A percentile compares a stretch with the other conserved stretches of the same genome.
phyloP scores from a whole-genome alignment of 306 rosid genomes.

The Vigna hirtella region DNA sequence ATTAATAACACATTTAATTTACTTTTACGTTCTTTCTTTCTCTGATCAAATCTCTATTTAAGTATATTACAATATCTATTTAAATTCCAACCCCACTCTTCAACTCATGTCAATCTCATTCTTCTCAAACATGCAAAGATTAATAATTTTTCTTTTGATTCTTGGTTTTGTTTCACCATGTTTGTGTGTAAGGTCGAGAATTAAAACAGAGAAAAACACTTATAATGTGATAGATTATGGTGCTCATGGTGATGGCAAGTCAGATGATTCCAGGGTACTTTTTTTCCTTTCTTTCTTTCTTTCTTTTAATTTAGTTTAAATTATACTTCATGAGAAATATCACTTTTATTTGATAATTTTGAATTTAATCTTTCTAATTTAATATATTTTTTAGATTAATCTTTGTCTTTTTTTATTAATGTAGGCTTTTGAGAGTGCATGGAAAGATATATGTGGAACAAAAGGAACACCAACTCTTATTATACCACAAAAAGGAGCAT shows the following conservation, averaged over 20 bases:
- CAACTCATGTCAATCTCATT: not conserved
- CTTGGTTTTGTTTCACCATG: constrained; percentile 34
- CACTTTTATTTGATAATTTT: not conserved
- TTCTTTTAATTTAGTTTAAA: no score
- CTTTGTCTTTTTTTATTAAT: not conserved
- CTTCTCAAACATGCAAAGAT: constrained; percentile 16
- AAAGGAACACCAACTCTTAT: constrained; percentile 31
- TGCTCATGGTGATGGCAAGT: constrained; percentile 39
- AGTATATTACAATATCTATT: no score
- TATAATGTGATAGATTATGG: constrained; percentile 40
- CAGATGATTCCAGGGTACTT: constrained; percentile 38
- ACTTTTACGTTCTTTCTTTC: no score
- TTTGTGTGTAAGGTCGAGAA: not conserved
- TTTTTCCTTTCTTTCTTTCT: no score
- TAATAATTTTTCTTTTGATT: constrained; percentile 23
- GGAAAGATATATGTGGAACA: constrained; percentile 29
- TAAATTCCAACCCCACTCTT: no score
- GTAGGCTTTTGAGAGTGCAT: constrained; percentile 44
- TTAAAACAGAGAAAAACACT: not conserved
- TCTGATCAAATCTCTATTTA: no score
- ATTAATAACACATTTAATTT: no score
- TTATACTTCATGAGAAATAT: no score
- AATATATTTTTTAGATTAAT: no score
- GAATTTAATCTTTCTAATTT: no score
- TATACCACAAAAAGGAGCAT: constrained; percentile 18